Percentiles rank a stretch among this genome's conserved stretches.
These are phyloP conservation scores for Panicum miliaceum DNA, from an alignment of 176 grass and related monocot species.

Conservation along the genomic window DNA sequence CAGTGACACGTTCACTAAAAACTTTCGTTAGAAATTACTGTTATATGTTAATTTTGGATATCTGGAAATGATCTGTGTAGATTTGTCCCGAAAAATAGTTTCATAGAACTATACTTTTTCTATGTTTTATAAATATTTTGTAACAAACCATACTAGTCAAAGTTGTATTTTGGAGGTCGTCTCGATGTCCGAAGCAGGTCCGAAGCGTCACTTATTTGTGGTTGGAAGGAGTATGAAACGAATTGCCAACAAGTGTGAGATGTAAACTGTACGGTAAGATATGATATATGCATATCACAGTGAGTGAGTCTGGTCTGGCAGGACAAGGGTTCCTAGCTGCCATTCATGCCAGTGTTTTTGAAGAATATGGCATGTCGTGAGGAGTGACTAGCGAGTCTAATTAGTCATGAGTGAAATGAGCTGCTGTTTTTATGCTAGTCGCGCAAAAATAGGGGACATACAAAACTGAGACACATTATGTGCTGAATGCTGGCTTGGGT, in stretches of 20 bases:
- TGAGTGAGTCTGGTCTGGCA: no score
- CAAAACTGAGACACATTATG: no score
- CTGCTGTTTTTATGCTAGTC: no score
- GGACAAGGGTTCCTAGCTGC: no score
- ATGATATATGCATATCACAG: not conserved
- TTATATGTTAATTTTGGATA: not conserved
- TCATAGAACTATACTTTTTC: not conserved
- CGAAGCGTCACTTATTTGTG: not conserved
- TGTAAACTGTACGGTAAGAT: not conserved
- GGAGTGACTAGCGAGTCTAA: no score
- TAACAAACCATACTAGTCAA: not conserved
- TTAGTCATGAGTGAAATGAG: no score
- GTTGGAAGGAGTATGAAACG: not conserved
- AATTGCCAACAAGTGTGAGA: slow-evolving; percentile 2
- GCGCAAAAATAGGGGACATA: no score
- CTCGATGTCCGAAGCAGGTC: not conserved
- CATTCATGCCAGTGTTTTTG: no score
- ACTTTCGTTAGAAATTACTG: not conserved
- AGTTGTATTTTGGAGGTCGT: not conserved
- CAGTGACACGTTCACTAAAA: not conserved
- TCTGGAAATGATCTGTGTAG: not conserved
- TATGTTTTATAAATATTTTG: not conserved
- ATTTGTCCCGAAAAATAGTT: not conserved
- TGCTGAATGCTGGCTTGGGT: no score
- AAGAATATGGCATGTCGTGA: no score